Percentiles rank a stretch among this genome's conserved stretches.
Evolutionary conservation across 495 filamentous ascomycete genomes (phyloP).

Genomic region (Astrothelium macrocarpum): DNA sequence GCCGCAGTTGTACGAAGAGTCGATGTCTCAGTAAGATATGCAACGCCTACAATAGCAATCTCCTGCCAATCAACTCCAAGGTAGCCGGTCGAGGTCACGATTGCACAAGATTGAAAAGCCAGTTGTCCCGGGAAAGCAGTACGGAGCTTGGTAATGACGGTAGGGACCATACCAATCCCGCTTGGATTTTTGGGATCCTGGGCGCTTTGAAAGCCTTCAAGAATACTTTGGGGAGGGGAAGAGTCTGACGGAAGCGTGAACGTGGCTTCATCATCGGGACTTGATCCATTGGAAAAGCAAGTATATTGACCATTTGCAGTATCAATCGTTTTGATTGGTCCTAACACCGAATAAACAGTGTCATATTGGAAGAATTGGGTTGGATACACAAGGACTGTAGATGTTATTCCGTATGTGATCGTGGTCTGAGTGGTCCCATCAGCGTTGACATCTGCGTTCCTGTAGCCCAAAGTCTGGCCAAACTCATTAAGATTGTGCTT

Average conservation of each 20-base stretch:
- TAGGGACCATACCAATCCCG: neutral
- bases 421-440: neutral
- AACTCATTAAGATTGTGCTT: too few species aligned
- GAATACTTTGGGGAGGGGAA: neutral
- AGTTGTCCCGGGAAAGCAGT: neutral
- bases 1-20: neutral
- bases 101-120: neutral
- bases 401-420: neutral
- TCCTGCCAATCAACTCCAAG: neutral
- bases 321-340: neutral
- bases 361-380: neutral
- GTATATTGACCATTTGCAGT: neutral
- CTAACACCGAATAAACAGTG: neutral
- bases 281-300: neutral
- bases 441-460: neutral
- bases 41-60: neutral
- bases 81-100: neutral
- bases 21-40: neutral
- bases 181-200: neutral
- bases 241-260: neutral
- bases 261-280: neutral
- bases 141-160: neutral
- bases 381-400: neutral
- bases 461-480: too few species aligned
- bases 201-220: neutral